These are phyloP conservation scores for Kwoniella mangroviensis DNA, from an alignment of 768 basidiomycete species.

Conservation along the genomic window DNA sequence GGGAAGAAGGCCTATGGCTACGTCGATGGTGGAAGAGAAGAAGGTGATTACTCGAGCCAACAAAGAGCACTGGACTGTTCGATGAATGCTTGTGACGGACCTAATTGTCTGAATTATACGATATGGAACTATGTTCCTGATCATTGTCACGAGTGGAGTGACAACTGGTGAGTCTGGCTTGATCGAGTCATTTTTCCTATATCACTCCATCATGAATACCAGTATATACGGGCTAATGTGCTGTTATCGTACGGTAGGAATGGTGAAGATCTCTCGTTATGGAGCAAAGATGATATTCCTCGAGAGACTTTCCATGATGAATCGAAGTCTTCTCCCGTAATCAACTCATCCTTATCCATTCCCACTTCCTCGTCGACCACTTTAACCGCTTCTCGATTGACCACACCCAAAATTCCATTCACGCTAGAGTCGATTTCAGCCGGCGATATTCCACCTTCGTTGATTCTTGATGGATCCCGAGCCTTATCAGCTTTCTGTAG, in stretches of 20 bases:
- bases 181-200: background rate
- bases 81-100: slow-evolving; percentile 59
- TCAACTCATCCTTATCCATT: background rate
- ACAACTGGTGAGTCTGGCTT: slow-evolving; percentile 69
- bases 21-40: slow-evolving; percentile 65
- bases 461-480: slow-evolving; percentile 83
- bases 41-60: slow-evolving; percentile 77
- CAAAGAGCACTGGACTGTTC: slow-evolving; percentile 68
- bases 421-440: slow-evolving; percentile 36
- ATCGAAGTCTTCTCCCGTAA: slow-evolving; percentile 27
- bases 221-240: background rate
- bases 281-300: slow-evolving; percentile 73
- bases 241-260: slow-evolving; percentile 60
- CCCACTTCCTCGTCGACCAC: slow-evolving; percentile 10
- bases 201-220: background rate
- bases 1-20: slow-evolving; percentile 80
- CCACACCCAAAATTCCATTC: slow-evolving; percentile 17
- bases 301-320: slow-evolving; percentile 3
- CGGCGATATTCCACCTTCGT: slow-evolving; percentile 55
- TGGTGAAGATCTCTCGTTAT: slow-evolving; percentile 89
- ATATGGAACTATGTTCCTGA: slow-evolving; percentile 63
- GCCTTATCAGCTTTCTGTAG: slow-evolving; percentile 82
- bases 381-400: slow-evolving; percentile 15
- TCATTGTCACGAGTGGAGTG: slow-evolving; percentile 84
- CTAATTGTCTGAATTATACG: slow-evolving; percentile 59